Evolutionary conservation across 352 stramenopile species (phyloP).

Genomic region (Globisporangium okanoganense): DNA sequence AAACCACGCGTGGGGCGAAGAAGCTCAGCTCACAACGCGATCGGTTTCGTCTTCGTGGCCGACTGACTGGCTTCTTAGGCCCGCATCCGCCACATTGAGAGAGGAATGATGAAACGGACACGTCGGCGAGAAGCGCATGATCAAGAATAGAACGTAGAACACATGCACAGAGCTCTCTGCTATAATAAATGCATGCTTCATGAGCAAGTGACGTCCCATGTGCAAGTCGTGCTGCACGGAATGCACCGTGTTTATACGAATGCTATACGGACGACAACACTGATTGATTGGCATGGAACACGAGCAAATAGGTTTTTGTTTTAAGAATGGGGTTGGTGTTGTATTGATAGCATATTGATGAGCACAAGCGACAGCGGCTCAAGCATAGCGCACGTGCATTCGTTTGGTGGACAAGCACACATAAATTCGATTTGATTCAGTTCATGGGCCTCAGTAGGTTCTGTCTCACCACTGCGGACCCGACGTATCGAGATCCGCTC

Average conservation of each 20-base stretch:
- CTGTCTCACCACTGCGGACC: slow-evolving; percentile 36
- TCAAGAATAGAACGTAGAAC: neutral
- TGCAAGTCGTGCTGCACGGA: neutral
- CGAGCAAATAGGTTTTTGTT: neutral
- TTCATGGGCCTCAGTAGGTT: slow-evolving; percentile 39
- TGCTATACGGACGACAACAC: neutral
- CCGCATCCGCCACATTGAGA: neutral
- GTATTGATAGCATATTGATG: neutral
- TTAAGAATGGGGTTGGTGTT: neutral
- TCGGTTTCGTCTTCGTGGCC: neutral
- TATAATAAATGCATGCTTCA: too few relatives aligned
- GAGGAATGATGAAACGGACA: neutral
- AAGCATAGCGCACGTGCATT: neutral
- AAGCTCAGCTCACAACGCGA: neutral
- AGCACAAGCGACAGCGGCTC: neutral
- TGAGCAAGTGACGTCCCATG: too few relatives aligned
- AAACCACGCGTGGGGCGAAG: neutral
- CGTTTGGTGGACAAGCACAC: neutral
- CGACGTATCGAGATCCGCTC: slow-evolving; percentile 20
- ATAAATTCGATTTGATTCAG: neutral
- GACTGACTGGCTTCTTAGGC: neutral
- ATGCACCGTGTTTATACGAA: neutral
- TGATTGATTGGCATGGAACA: neutral
- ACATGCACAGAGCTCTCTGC: too few relatives aligned
- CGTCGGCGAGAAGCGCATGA: neutral